Evolutionary conservation across 441 rosid genomes (phyloP), one percentile per base, ranked within the genome.

Genomic region (Euphorbia schlechtendalii): DNA sequence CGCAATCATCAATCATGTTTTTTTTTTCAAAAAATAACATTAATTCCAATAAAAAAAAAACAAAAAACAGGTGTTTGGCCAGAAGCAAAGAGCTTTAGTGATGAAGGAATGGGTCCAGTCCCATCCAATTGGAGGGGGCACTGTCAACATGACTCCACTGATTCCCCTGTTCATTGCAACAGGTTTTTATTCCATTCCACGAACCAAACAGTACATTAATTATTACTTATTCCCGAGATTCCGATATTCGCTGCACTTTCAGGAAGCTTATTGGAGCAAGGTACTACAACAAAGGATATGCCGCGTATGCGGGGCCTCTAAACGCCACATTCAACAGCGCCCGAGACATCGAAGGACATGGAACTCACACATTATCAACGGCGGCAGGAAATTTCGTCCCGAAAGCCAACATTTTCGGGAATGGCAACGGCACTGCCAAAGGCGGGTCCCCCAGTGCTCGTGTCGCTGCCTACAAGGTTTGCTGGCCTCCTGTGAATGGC

Each of bases 391-490:
- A 40, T 57, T 84, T 77, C 34, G 93, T 83, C 25, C 60, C 61
- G 0, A 73, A 71, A 18, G 88, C 77, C 24, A 80, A 34, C 57
- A 70, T 85, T 40, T 81, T 73, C n/a, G 87, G 94, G 17, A 55
- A 82, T 4, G 92, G 84, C 11, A 55, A 75, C 5, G 97, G 96
- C 7, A 85, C 89, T 1, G 92, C 92, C 0, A 77, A 88, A 20
- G 98, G 98, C 0, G 97, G 97, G 27, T 83, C 83, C 0, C 90
- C 91, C 1, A 66, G 77, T 0, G 96, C 96, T 2, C 79, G 91
- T 3, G 79, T 86, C 3, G 97, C 98, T 3, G 66, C 86, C 62
- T 92, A 92, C 76, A 92, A 92, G 78, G 96, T 80, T 1, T 90
- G 98, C 68, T 88, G 95, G 97, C 71, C 82, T 3, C 81, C 82